phyloP scores from a whole-genome alignment of 192 early-diverging fungal species.

The Helicostylum pulchrum region DNA sequence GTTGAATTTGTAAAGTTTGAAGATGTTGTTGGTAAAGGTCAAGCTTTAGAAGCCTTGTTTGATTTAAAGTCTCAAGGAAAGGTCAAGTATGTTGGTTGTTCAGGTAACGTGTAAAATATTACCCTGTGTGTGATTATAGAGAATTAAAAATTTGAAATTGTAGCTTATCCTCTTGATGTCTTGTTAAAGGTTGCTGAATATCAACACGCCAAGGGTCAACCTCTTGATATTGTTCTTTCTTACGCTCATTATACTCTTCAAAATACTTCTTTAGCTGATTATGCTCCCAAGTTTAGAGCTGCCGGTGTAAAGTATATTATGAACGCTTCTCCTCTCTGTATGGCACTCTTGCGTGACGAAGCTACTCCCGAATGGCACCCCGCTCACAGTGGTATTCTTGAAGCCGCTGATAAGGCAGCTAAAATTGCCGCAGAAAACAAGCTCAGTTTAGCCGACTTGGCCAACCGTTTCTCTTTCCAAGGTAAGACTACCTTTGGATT shows the following conservation, averaged over 20 bases:
- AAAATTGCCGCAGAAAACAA: slow-evolving; percentile 34
- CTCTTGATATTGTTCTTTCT: slow-evolving; percentile 61
- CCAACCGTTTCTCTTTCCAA: slow-evolving; percentile 43
- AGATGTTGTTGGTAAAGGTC: slow-evolving; percentile 44
- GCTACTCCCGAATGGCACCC: slow-evolving; percentile 66
- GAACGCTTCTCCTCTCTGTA: slow-evolving; percentile 68
- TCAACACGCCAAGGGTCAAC: slow-evolving; percentile 50
- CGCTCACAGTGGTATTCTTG: slow-evolving; percentile 46
- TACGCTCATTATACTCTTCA: slow-evolving; percentile 73
- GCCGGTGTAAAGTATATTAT: slow-evolving; percentile 57
- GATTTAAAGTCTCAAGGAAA: slow-evolving; percentile 54
- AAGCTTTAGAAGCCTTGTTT: slow-evolving; percentile 48
- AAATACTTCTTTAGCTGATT: slow-evolving; percentile 52
- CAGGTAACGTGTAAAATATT: slow-evolving; percentile 37
- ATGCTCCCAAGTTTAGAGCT: slow-evolving; percentile 48
- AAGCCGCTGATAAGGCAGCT: slow-evolving; percentile 48
- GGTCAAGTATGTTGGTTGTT: slow-evolving; percentile 65
- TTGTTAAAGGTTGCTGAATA: slow-evolving; percentile 55
- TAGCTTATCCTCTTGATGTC: slow-evolving; percentile 63
- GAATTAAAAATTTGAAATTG: too few relatives aligned
- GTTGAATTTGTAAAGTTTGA: slow-evolving; percentile 70
- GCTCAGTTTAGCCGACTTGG: slow-evolving; percentile 54
- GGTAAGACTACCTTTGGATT: slow-evolving; percentile 36
- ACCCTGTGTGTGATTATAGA: background rate
- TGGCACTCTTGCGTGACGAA: slow-evolving; percentile 59